Evolutionary conservation across 345 rosid genomes (phyloP).

Genomic region (Eucalyptus sp.): DNA sequence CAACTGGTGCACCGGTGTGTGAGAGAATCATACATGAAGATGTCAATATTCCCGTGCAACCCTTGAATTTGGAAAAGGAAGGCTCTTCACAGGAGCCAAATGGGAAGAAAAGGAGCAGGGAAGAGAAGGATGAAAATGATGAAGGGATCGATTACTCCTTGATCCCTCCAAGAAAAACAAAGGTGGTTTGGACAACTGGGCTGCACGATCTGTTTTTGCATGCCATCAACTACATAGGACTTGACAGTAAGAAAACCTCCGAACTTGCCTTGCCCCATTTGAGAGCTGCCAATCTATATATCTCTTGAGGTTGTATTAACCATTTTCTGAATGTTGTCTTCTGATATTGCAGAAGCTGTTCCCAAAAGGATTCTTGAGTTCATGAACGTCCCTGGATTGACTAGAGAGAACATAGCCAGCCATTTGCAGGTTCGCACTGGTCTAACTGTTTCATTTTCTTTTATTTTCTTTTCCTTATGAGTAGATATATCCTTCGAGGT

Average conservation of each 20-base stretch:
- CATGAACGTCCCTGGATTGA: slow-evolving; percentile 57
- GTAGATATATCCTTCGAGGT: background rate
- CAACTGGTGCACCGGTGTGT: background rate
- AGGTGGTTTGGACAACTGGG: slow-evolving; percentile 47
- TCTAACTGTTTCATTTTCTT: background rate
- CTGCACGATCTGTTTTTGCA: slow-evolving; percentile 56
- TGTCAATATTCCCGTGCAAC: background rate
- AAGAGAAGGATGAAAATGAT: background rate
- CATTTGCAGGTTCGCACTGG: slow-evolving; percentile 16
- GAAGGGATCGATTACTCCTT: background rate
- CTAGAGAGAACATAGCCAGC: slow-evolving; percentile 77
- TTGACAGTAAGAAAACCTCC: slow-evolving; percentile 41
- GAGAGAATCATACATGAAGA: background rate
- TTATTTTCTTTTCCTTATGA: background rate
- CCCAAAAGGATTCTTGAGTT: slow-evolving; percentile 64
- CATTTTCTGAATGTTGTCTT: background rate
- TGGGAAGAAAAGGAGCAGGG: background rate
- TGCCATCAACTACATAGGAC: slow-evolving; percentile 43
- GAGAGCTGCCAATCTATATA: background rate
- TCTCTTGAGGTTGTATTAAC: background rate
- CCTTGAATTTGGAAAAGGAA: background rate
- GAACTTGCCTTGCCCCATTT: background rate
- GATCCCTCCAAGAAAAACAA: slow-evolving; percentile 20
- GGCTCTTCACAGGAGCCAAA: background rate
- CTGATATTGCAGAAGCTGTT: slow-evolving; percentile 44